A percentile compares a stretch with the other conserved stretches of the same genome.
Evolutionary conservation across 306 rosid genomes (phyloP).

Genomic region (Bauhinia variegata): DNA sequence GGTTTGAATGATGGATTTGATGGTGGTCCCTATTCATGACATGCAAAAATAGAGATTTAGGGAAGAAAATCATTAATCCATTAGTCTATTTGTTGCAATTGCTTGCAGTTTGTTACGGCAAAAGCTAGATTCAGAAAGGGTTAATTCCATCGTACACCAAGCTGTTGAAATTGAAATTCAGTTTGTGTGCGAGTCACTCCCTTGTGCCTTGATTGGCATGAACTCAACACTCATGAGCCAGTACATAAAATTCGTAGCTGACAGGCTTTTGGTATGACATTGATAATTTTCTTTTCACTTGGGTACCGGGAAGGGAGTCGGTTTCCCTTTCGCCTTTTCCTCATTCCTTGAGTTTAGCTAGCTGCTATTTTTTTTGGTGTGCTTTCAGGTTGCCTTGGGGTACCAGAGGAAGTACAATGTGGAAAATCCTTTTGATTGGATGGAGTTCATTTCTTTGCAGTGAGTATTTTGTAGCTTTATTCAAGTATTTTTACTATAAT

Average conservation of each 20-base stretch:
- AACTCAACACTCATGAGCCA: conserved; percentile 88
- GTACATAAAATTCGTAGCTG: conserved; percentile 89
- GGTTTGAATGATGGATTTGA: conserved; percentile 20
- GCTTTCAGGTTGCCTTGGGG: conserved; percentile 68
- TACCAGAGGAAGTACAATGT: conserved; percentile 69
- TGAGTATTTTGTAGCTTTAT: conserved; percentile 49
- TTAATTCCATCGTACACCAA: conserved; percentile 55
- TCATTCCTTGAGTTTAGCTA: too few species aligned
- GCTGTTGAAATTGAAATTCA: conserved; percentile 81
- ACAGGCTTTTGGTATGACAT: conserved; percentile 74
- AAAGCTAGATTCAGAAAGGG: conserved; percentile 54
- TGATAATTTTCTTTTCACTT: conserved; percentile 17
- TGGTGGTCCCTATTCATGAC: background rate
- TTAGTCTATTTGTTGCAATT: conserved; percentile 6
- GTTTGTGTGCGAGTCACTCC: conserved; percentile 87
- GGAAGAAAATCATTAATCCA: too few species aligned
- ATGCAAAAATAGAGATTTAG: background rate
- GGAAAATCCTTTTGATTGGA: conserved; percentile 92
- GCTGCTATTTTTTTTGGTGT: conserved; percentile 7
- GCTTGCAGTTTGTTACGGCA: conserved; percentile 63
- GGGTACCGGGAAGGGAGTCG: too few species aligned
- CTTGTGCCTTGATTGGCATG: conserved; percentile 95
- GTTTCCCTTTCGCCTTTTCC: too few species aligned
- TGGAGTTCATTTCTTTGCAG: conserved; percentile 95
- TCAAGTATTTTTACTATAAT: conserved; percentile 6